phyloP scores from a whole-genome alignment of 2,329 filamentous ascomycete species.

The Xylaria sp. region DNA sequence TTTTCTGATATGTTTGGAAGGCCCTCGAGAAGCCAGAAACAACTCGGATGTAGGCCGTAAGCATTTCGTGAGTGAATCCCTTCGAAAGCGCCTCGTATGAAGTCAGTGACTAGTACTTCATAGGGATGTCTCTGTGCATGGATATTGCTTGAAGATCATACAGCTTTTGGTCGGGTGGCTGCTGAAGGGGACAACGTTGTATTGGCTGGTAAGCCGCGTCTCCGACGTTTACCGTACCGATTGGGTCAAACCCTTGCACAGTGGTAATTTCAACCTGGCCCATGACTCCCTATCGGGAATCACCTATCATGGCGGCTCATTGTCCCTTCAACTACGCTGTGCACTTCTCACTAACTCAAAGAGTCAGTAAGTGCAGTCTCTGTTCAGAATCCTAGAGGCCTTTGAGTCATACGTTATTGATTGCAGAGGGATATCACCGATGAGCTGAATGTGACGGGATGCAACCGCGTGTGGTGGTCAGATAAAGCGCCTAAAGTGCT shows the following conservation, averaged over 20 bases:
- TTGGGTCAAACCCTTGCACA: slow-evolving; percentile 31
- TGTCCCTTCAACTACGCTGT: slow-evolving; percentile 2
- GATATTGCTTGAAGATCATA: slow-evolving; percentile 29
- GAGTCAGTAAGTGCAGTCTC: slow-evolving; percentile 20
- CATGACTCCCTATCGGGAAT: slow-evolving; percentile 19
- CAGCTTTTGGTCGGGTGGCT: slow-evolving; percentile 34
- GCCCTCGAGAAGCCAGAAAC: not conserved
- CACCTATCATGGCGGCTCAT: slow-evolving; percentile 16
- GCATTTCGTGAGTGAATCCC: slow-evolving; percentile 14
- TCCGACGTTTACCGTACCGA: slow-evolving; percentile 30
- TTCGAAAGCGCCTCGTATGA: slow-evolving; percentile 10
- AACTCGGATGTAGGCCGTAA: slow-evolving; percentile 10
- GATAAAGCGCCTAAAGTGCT: slow-evolving; percentile 1
- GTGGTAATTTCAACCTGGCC: slow-evolving; percentile 26
- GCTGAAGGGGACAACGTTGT: slow-evolving; percentile 27
- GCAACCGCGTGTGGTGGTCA: slow-evolving; percentile 16
- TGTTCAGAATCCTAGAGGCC: not conserved
- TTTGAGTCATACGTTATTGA: slow-evolving; percentile 11
- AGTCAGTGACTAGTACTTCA: slow-evolving; percentile 4
- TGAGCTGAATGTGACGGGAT: slow-evolving; percentile 24
- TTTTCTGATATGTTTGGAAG: slow-evolving; percentile 7
- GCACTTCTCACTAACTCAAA: slow-evolving; percentile 1
- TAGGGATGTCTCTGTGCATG: slow-evolving; percentile 11
- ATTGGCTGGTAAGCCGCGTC: slow-evolving; percentile 31
- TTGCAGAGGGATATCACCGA: slow-evolving; percentile 8